Evolutionary conservation across 1,284 basidiomycete species (phyloP), one percentile per base, ranked within the genome.

Genomic region (Naganishia liquefaciens): DNA sequence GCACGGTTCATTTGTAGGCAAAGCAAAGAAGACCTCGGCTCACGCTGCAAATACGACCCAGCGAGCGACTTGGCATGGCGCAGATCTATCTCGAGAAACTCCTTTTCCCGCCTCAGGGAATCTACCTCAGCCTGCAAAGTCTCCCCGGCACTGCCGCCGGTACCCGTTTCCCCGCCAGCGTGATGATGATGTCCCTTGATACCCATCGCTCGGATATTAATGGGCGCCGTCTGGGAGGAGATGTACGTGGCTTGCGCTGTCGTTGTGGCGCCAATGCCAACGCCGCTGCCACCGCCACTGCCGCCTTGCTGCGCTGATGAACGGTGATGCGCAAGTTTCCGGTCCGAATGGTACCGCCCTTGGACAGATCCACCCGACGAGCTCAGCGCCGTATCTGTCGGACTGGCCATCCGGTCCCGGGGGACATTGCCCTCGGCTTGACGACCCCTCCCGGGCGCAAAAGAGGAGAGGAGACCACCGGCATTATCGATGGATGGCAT

Each of bases 31-130:
- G 19, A 0, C 15, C 23, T 21, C 33, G 33, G 54, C 65, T 64
- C 46, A 67, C 65, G 66, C n/a, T 67, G 62, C 3, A 67, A 40
- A 52, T 67, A 67, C 55, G 47, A 40, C 25, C 44, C 57, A 10
- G 62, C 62, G 21, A 63, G 30, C 21, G 37, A 40, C 39, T 62
- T 67, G 30, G 52, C 54, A 52, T 64, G 50, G 23, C 37, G 27
- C 30, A 67, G 15, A 25, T 67, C 66, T 17, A 62, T 52, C 39
- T 51, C 50, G 50, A 67, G 44, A 19, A 44, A 57, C 51, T 60
- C 49, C 21, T 63, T 63, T 39, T 64, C 46, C 30, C 54, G 63
- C 65, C 42, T 63, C 60, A 66, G 46, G n/a, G 44, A 39, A 33
- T 66, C 65, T 13, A 62, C 42, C 42, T 66, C 65, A 4, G 23